Evolutionary conservation across 352 stramenopile genomes (phyloP).

Genomic region (Phytophthora sansomeana): DNA sequence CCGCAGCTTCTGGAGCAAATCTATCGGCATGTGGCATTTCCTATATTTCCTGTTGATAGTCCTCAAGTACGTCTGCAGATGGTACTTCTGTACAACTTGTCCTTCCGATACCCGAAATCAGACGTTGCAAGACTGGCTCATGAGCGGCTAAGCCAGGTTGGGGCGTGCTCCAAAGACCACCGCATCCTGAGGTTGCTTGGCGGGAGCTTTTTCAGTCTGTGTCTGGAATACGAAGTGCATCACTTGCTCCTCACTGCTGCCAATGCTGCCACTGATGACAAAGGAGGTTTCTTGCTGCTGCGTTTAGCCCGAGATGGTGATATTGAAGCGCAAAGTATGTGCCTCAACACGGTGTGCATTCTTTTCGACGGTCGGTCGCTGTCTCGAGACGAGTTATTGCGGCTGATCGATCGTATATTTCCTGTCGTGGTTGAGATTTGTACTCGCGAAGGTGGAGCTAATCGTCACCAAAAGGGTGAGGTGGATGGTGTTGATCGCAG

Average conservation of each 20-base stretch:
- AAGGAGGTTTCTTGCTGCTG: constrained; percentile 37
- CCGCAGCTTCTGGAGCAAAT: constrained; percentile 53
- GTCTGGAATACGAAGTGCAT: constrained; percentile 70
- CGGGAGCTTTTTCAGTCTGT: constrained; percentile 70
- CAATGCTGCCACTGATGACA: constrained; percentile 32
- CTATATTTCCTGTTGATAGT: constrained; percentile 45
- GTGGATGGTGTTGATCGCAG: constrained; percentile 3
- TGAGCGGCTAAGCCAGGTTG: constrained; percentile 49
- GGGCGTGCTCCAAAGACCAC: constrained; percentile 18
- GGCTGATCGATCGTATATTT: constrained; percentile 52
- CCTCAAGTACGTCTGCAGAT: constrained; percentile 68
- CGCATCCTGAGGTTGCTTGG: constrained; percentile 51
- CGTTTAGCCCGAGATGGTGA: constrained; percentile 46
- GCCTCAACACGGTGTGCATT: constrained; percentile 71
- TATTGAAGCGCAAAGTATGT: constrained; percentile 53
- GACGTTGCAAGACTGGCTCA: constrained; percentile 53
- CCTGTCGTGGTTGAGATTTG: constrained; percentile 58
- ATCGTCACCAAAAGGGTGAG: neutral
- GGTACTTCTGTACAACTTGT: constrained; percentile 80
- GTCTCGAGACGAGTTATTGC: constrained; percentile 42
- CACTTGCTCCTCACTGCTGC: constrained; percentile 42
- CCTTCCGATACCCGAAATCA: constrained; percentile 66
- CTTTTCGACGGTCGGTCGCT: constrained; percentile 68
- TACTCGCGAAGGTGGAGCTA: constrained; percentile 3
- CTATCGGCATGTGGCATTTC: constrained; percentile 54